These are phyloP conservation scores for Wallacemonas sp. DNA, from an alignment of 208 protist genomes.

Conservation along the genomic window DNA sequence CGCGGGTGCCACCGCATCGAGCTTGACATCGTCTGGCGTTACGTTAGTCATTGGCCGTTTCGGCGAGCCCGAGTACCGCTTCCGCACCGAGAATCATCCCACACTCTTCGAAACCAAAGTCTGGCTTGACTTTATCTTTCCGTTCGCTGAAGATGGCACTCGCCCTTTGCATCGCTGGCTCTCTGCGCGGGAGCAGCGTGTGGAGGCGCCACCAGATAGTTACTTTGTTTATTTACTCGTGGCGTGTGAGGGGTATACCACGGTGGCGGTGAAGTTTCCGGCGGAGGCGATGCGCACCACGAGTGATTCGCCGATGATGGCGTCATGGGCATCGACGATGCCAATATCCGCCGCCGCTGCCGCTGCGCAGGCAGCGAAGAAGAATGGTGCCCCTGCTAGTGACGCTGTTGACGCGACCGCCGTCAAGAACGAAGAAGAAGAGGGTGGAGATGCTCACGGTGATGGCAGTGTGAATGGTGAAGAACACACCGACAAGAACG, in stretches of 20 bases:
- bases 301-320: slow-evolving; percentile 12
- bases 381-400: slow-evolving; percentile 26
- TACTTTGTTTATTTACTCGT: slow-evolving; percentile 79
- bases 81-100: slow-evolving; percentile 52
- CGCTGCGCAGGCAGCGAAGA: background rate
- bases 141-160: slow-evolving; percentile 47
- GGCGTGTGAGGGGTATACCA: slow-evolving; percentile 86
- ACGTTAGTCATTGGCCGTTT: slow-evolving; percentile 30
- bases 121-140: slow-evolving; percentile 77
- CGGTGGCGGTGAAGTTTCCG: slow-evolving; percentile 79
- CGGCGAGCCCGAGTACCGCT: slow-evolving; percentile 62
- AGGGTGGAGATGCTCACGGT: slow-evolving; percentile 28
- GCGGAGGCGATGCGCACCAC: slow-evolving; percentile 25
- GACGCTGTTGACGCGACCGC: background rate
- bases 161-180: slow-evolving; percentile 83
- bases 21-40: background rate
- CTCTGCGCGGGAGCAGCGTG: slow-evolving; percentile 75
- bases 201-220: slow-evolving; percentile 58
- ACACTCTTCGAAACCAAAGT: slow-evolving; percentile 70
- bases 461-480: too few relatives aligned
- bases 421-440: background rate
- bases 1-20: slow-evolving; percentile 7
- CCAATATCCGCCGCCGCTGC: background rate
- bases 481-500: too few relatives aligned
- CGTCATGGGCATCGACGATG: slow-evolving; percentile 4